phyloP scores from a whole-genome alignment of 306 rosid species.

The Cucumis cinereus region DNA sequence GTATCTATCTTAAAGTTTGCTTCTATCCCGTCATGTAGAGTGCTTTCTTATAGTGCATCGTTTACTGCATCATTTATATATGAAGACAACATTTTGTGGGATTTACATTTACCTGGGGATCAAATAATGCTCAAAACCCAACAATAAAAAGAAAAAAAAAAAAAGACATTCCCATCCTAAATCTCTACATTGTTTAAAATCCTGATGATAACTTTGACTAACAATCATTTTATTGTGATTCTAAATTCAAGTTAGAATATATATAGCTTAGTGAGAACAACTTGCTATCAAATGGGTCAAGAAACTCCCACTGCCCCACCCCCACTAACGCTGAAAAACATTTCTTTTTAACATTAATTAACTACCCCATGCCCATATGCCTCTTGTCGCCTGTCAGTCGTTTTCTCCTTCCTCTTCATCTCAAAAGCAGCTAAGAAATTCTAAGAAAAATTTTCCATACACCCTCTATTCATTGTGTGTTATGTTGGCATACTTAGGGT shows the following conservation, averaged over 20 bases:
- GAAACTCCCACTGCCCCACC: background rate
- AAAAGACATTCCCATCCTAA: background rate
- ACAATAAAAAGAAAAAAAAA: background rate
- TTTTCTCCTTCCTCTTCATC: background rate
- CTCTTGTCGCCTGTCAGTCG: background rate
- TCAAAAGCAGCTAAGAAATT: background rate
- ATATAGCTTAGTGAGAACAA: background rate
- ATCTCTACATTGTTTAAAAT: background rate
- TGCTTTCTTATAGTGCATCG: background rate
- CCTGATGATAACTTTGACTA: background rate
- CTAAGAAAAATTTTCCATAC: background rate
- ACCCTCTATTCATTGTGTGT: too few relatives aligned
- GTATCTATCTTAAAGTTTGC: background rate
- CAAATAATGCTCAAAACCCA: background rate
- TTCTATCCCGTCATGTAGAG: background rate
- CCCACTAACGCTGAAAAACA: background rate
- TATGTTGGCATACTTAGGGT: too few relatives aligned
- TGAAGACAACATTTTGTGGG: background rate
- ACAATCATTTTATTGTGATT: background rate
- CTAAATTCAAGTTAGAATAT: background rate
- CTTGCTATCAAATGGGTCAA: background rate
- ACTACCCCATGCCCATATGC: background rate
- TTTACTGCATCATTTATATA: background rate
- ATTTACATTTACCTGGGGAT: background rate
- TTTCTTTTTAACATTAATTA: background rate